phyloP scores from a whole-genome alignment of 1,139 yeast genomes.

The Candida anutae region DNA sequence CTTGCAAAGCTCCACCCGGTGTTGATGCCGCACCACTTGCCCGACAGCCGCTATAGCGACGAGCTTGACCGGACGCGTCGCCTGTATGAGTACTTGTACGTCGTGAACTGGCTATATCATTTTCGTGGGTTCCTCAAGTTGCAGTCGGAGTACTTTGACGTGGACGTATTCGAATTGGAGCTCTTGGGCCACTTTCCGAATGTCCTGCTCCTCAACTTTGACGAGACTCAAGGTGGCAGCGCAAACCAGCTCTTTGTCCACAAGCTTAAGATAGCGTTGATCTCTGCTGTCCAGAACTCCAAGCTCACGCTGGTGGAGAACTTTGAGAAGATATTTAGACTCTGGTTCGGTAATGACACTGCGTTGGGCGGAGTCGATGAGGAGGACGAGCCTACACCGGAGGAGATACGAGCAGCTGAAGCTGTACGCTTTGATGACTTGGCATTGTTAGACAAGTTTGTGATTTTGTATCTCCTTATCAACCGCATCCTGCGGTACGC shows the following conservation, averaged over 20 bases:
- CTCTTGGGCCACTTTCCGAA: conserved; percentile 26
- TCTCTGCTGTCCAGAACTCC: conserved; percentile 25
- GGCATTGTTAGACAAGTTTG: conserved; percentile 37
- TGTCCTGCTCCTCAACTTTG: conserved; percentile 3
- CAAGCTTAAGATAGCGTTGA: conserved; percentile 32
- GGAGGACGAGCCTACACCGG: conserved; percentile 15
- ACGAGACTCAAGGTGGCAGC: conserved; percentile 2
- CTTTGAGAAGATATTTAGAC: conserved; percentile 42
- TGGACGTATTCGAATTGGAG: conserved; percentile 49
- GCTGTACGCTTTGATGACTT: conserved; percentile 28
- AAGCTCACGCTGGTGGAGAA: conserved; percentile 22
- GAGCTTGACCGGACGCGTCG: conserved; percentile 15
- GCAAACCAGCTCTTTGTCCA: conserved; percentile 22
- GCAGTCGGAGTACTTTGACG: conserved; percentile 42
- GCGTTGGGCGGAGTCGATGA: conserved; percentile 26
- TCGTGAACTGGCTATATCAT: conserved; percentile 44
- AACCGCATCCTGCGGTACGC: conserved; percentile 26
- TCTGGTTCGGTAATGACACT: conserved; percentile 34
- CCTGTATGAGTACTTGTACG: conserved; percentile 32
- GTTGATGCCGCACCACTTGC: conserved; percentile 18
- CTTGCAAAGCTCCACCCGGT: conserved; percentile 23
- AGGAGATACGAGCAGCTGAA: conserved; percentile 9
- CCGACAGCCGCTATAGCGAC: conserved; percentile 7
- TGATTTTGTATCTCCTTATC: conserved; percentile 36
- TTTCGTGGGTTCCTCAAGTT: conserved; percentile 38